These are phyloP conservation scores for Aspergillus arachidicola DNA, from an alignment of 2,329 filamentous ascomycete genomes.

Conservation along the genomic window DNA sequence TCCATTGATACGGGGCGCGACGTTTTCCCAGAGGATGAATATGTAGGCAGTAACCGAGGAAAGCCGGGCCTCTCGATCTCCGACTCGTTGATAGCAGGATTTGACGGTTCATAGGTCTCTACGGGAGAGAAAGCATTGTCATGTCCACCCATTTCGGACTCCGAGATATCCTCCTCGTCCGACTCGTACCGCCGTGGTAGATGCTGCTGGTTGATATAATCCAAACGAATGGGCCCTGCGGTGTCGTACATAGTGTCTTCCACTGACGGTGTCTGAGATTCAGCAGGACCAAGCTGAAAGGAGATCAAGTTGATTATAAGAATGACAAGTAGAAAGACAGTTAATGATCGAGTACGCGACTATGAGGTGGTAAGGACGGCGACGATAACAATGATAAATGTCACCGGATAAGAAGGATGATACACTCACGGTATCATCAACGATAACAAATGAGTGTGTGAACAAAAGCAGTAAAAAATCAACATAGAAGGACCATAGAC, in stretches of 20 bases:
- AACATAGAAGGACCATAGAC: constrained; percentile 1
- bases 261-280: neutral
- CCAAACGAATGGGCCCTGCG: constrained; percentile 29
- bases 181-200: constrained; percentile 41
- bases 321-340: neutral
- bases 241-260: constrained; percentile 32
- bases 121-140: constrained; percentile 37
- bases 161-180: constrained; percentile 42
- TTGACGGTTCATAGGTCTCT: constrained; percentile 21
- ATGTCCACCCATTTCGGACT: constrained; percentile 37
- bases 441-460: neutral
- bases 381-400: neutral
- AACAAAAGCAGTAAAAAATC: constrained; percentile 2
- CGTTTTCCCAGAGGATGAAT: constrained; percentile 23
- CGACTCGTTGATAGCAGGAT: constrained; percentile 21
- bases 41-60: constrained; percentile 24
- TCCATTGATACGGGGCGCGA: constrained; percentile 38
- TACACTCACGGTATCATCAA: neutral
- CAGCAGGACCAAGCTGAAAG: neutral
- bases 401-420: neutral
- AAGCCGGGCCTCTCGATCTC: constrained; percentile 23
- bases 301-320: constrained; percentile 4
- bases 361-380: neutral
- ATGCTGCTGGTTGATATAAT: constrained; percentile 33
- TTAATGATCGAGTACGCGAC: neutral